Conservation (phyloP, 2,329 filamentous ascomycete genomes). For the Alternaria solani region DNA sequence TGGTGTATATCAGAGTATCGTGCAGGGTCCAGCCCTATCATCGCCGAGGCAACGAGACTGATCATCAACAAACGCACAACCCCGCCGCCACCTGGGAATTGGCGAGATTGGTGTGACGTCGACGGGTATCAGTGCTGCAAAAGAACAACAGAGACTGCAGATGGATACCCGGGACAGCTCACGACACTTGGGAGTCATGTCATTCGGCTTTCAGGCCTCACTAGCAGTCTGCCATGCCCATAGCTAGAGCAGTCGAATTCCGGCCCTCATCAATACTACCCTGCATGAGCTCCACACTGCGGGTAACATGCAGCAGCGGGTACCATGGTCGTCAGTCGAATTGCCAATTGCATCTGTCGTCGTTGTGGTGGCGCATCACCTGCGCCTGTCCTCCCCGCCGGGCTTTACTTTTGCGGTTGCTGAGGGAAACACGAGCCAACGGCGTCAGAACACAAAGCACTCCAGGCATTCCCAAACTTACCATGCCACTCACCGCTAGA, state of each 20-base stretch:
- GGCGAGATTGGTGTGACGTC: constrained; percentile 17
- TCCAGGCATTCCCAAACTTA: not conserved
- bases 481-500: constrained; percentile 4
- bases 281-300: constrained; percentile 22
- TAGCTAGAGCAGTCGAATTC: constrained; percentile 19
- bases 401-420: constrained; percentile 15
- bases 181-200: constrained; percentile 1
- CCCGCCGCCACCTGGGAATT: constrained; percentile 25
- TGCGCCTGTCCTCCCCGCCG: constrained; percentile 4
- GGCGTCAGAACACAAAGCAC: not conserved
- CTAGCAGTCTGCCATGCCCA: not conserved
- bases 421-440: constrained; percentile 9
- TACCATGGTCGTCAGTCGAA: not conserved
- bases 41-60: constrained; percentile 39
- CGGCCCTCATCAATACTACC: constrained; percentile 7
- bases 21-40: constrained; percentile 23
- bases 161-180: not conserved
- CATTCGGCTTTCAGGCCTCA: not conserved
- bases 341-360: constrained; percentile 13
- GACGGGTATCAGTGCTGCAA: constrained; percentile 3
- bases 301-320: constrained; percentile 14
- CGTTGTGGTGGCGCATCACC: constrained; percentile 4
- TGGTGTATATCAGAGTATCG: constrained; percentile 28
- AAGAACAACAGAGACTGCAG: constrained; percentile 8
- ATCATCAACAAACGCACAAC: constrained; percentile 37